A percentile compares a stretch with the other conserved stretches of the same genome.
Conservation (phyloP, 1,139 yeast species). For the Sugiyamaella japonica region DNA sequence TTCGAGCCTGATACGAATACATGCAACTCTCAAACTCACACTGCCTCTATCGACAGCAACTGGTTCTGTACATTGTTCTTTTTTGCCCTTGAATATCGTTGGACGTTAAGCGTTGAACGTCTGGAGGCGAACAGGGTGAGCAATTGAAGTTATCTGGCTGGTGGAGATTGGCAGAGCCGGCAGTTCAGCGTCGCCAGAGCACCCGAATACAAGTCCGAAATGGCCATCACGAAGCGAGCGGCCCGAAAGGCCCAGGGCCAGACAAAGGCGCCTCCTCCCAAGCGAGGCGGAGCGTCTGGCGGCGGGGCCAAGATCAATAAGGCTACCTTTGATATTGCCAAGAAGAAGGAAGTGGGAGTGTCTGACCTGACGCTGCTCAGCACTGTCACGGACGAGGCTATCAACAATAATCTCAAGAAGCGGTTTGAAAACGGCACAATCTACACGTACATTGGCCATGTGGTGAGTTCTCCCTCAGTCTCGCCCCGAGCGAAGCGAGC, state of each 20-base stretch:
- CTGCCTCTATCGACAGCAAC: no score
- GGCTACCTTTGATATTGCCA: conserved; percentile 85
- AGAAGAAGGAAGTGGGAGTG: conserved; percentile 96
- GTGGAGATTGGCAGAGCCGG: no score
- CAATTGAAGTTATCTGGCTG: no score
- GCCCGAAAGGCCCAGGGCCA: conserved; percentile 62
- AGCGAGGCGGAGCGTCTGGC: conserved; percentile 45
- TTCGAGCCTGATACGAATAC: no score
- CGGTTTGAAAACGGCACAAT: conserved; percentile 87
- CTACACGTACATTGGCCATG: conserved; percentile 52
- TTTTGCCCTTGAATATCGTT: no score
- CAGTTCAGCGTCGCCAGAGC: no score
- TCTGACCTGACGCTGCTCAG: conserved; percentile 89
- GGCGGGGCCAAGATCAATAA: conserved; percentile 59
- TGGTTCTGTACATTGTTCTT: no score
- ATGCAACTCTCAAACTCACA: no score
- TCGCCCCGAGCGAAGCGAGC: conserved; percentile 1
- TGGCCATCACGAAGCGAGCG: conserved; percentile 79
- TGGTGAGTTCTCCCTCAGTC: conserved; percentile 29
- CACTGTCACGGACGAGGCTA: conserved; percentile 86
- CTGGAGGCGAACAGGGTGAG: no score
- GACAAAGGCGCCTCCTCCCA: conserved; percentile 49
- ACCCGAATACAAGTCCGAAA: conserved; percentile 29
- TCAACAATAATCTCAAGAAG: conserved; percentile 86
- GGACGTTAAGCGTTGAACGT: no score